Evolutionary conservation across 1,139 yeast genomes (phyloP), one percentile per base, ranked within the genome.

Genomic region (Yamadazyma sp.): DNA sequence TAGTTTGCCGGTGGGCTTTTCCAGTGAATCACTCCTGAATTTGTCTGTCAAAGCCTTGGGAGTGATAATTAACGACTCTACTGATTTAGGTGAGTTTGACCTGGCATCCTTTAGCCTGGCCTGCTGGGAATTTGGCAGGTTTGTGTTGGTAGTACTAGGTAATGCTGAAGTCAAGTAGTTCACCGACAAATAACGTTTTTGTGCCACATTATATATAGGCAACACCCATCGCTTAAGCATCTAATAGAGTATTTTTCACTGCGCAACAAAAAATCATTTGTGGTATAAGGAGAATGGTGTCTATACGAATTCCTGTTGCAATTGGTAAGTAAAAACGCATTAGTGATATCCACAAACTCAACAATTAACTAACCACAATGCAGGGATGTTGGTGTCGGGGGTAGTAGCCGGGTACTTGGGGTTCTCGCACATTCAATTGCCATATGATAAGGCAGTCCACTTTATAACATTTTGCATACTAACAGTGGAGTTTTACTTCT

Each of bases 361-460:
- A 18, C 21, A n/a, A n/a, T 10, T 23, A 10, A 23, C 26, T 23
- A 23, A 23, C 26, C 5, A 10, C 5, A 23, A 10, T 14, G 9
- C 38, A 67, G 73, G 49, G 8, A 63, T 67, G 39, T 31, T 60
- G 4, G 9, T 61, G 3, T 50, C 70, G 9, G 40, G 63, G 9
- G 32, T 48, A 6, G 47, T 46, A 3, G 74, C 75, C 7, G 70
- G 61, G 6, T 70, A 70, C 43, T 53, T 80, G 26, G 86, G 86
- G 11, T 73, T 80, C 47, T 73, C 80, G 29, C 68, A 64, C 64
- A 47, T 75, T 21, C 62, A 61, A 18, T 48, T 78, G 27, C 46
- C 48, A n/a, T 68, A 77, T 52, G 86, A 80, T 57, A 80, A 80
- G 56, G 46, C 65, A 6, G 53, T 77, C 17, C 86, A 80, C 48